These are phyloP conservation scores for Decorospora gaudefroyi DNA, from an alignment of 2,329 filamentous ascomycete genomes.

Conservation along the genomic window DNA sequence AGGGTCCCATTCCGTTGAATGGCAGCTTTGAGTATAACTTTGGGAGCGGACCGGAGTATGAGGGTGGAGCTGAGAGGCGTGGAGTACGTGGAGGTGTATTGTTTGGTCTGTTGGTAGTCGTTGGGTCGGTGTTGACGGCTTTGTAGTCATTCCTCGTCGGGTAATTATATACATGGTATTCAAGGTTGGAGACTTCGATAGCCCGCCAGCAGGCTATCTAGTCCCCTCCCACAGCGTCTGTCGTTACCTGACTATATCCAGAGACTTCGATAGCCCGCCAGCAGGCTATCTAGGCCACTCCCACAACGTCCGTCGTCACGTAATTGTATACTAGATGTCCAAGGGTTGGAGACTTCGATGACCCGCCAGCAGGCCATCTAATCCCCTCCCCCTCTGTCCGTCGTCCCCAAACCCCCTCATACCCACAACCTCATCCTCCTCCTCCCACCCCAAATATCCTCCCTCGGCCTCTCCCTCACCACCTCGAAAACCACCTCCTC, in stretches of 20 bases:
- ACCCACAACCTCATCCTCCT: neutral
- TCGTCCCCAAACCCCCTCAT: neutral
- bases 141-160: too few species aligned
- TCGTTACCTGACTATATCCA: too few species aligned
- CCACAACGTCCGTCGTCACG: too few species aligned
- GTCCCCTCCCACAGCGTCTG: too few species aligned
- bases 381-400: neutral
- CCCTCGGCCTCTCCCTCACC: neutral
- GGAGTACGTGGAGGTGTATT: neutral
- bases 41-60: neutral
- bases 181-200: too few species aligned
- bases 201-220: too few species aligned
- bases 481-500: too few species aligned
- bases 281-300: neutral
- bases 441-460: neutral
- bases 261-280: neutral
- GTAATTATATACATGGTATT: too few species aligned
- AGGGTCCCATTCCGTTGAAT: conserved; percentile 50
- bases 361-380: neutral
- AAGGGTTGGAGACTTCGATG: too few species aligned
- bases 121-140: neutral
- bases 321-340: too few species aligned
- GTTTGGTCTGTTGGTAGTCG: neutral
- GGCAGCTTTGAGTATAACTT: conserved; percentile 19
- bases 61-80: neutral